Percentiles rank a stretch among this genome's conserved stretches.
These are phyloP conservation scores for Fragaria ananassa DNA, from an alignment of 306 rosid species.

Conservation along the genomic window DNA sequence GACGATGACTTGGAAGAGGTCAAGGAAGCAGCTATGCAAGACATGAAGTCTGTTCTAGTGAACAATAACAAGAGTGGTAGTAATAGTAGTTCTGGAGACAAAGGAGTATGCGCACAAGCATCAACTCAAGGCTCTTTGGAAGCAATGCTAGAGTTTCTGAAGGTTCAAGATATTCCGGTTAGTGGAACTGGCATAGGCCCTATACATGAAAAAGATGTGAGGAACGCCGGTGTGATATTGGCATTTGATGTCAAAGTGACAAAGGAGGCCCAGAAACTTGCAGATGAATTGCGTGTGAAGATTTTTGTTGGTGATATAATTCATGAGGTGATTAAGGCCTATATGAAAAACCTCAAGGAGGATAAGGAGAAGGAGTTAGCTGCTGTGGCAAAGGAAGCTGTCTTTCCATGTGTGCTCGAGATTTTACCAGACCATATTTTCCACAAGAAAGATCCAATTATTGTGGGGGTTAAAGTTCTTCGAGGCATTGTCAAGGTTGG, in stretches of 20 bases:
- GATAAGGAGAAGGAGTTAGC: slow-evolving; percentile 71
- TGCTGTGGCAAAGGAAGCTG: slow-evolving; percentile 64
- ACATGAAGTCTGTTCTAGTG: slow-evolving; percentile 50
- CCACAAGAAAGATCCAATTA: slow-evolving; percentile 94
- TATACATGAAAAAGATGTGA: slow-evolving; percentile 88
- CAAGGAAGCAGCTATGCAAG: slow-evolving; percentile 73
- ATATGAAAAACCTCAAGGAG: slow-evolving; percentile 78
- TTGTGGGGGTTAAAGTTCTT: slow-evolving; percentile 86
- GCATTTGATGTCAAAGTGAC: slow-evolving; percentile 98
- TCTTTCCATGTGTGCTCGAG: slow-evolving; percentile 75
- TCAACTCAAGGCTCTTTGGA: slow-evolving; percentile 88
- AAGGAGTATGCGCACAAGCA: slow-evolving; percentile 93
- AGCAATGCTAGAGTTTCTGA: slow-evolving; percentile 82
- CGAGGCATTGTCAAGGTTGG: slow-evolving; percentile 82
- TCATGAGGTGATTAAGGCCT: slow-evolving; percentile 82
- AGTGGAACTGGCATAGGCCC: slow-evolving; percentile 88
- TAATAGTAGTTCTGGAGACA: background rate
- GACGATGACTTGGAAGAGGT: slow-evolving; percentile 74
- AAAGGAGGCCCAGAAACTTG: slow-evolving; percentile 81
- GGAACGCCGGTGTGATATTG: slow-evolving; percentile 86
- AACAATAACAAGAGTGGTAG: slow-evolving; percentile 69
- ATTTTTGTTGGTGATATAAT: slow-evolving; percentile 83
- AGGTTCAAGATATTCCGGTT: slow-evolving; percentile 61
- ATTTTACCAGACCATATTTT: slow-evolving; percentile 70
- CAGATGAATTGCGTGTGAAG: slow-evolving; percentile 74